Base-by-base conservation (phyloP, 805 yeast genomes). In the Candida loeiensis region DNA sequence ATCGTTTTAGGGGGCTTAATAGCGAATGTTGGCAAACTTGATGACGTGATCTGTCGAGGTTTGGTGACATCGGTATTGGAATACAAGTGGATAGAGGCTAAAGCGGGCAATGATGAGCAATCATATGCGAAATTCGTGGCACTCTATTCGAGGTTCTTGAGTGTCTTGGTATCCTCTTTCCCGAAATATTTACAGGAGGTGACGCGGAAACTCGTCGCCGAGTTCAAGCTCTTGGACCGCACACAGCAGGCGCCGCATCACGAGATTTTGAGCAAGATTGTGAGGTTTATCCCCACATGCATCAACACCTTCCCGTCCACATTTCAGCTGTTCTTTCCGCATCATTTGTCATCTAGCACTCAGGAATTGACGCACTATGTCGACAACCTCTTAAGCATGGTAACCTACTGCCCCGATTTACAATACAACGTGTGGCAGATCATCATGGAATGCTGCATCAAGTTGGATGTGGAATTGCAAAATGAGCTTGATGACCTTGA, bases 141-240 rank as follows among this genome's bases (percentile, higher is more conserved):
- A 36, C 64, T 71, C 34, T 89, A 85, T 60, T 73, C 82, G 34
- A 81, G 79, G 32, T 93, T 93, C 59, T 64, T 87, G 34, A 73
- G 79, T 33, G 85, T 90, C 19, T 71, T 91, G 39, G 85, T 90
- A 27, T 83, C 95, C 3, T 84, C 91, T 34, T 72, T 82, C 45
- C 98, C 98, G 6, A 86, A 81, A 59, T 91, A 95, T 86, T 80
- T 93, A 78, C 75, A 77, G 46, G 95, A 86, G 44, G 86, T 91
- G n/a, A 80, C 85, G 15, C 67, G 72, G 44, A 74, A 77, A 43
- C 61, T 91, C n/a, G 74, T 89, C 8, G 51, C 70, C 14, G 88
- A 80, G 51, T 85, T 91, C 51, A 39, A 40, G 12, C 29, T 45
- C 17, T 47, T 48, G 21, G 39, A 47, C 25, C 33, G 40, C 6